phyloP scores from a whole-genome alignment of 2,329 filamentous ascomycete genomes.

The Cordyceps militaris region DNA sequence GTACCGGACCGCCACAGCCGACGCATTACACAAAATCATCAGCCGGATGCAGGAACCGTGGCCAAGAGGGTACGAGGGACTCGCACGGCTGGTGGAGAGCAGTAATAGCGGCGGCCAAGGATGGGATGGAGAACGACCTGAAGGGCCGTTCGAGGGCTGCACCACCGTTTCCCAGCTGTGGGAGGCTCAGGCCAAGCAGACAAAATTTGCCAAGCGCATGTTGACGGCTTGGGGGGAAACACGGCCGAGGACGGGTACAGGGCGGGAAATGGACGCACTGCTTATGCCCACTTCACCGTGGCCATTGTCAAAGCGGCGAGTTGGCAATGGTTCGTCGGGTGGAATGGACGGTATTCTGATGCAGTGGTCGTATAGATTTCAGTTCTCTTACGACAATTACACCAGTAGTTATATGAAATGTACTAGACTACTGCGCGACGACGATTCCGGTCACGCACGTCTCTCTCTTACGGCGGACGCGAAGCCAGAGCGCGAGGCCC shows the following conservation, averaged over 20 bases:
- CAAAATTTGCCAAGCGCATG: neutral
- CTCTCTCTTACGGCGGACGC: neutral
- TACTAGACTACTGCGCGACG: constrained; percentile 1
- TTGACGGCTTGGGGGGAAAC: neutral
- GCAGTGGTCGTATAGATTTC: neutral
- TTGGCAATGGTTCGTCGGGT: no score
- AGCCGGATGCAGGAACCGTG: neutral
- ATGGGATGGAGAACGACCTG: neutral
- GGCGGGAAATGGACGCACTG: constrained; percentile 1
- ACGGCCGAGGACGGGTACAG: neutral
- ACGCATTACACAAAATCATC: neutral
- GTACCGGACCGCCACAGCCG: neutral
- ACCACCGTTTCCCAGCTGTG: neutral
- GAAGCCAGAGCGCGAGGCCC: neutral
- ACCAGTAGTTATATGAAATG: neutral
- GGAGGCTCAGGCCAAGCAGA: neutral
- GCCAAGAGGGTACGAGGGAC: neutral
- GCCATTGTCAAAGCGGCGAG: neutral
- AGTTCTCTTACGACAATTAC: constrained; percentile 4
- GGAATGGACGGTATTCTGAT: neutral
- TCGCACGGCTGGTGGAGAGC: neutral
- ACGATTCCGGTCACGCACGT: neutral
- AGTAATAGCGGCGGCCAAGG: neutral
- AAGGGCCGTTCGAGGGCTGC: neutral
- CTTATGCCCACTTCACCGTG: neutral